Conservation (phyloP, 352 stramenopile genomes). For the Pythium myriotylum region DNA sequence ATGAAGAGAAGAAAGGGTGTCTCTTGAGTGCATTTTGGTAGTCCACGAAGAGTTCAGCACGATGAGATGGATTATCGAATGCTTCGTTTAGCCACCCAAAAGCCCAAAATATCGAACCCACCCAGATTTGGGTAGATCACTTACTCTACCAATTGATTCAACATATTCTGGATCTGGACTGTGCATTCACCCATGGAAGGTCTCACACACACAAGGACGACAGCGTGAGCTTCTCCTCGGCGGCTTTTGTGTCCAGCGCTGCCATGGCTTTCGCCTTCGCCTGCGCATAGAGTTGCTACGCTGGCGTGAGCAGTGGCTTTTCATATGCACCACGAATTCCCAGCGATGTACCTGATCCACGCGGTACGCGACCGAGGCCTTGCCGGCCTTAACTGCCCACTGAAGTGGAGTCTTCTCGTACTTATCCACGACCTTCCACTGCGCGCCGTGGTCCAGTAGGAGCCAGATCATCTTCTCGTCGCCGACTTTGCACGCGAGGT, state of each 20-base stretch:
- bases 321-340: no score
- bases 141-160: background rate
- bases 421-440: constrained; percentile 67
- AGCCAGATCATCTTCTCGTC: constrained; percentile 66
- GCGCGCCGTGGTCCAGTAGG: constrained; percentile 58
- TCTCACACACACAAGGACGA: constrained; percentile 11
- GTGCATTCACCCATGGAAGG: no score
- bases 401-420: constrained; percentile 69
- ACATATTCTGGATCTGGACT: no score
- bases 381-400: constrained; percentile 66
- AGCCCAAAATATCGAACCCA: constrained; percentile 1
- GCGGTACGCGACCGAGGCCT: constrained; percentile 72
- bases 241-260: background rate
- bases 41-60: no score
- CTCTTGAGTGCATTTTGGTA: no score
- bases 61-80: background rate
- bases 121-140: background rate
- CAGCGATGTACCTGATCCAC: constrained; percentile 71
- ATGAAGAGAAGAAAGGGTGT: no score
- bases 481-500: constrained; percentile 73
- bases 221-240: background rate
- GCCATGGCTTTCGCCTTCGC: constrained; percentile 25
- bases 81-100: background rate
- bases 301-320: no score
- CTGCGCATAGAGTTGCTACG: constrained; percentile 52